Conservation (phyloP, 179 eudicot species). For the Heliamphora ciliata region DNA sequence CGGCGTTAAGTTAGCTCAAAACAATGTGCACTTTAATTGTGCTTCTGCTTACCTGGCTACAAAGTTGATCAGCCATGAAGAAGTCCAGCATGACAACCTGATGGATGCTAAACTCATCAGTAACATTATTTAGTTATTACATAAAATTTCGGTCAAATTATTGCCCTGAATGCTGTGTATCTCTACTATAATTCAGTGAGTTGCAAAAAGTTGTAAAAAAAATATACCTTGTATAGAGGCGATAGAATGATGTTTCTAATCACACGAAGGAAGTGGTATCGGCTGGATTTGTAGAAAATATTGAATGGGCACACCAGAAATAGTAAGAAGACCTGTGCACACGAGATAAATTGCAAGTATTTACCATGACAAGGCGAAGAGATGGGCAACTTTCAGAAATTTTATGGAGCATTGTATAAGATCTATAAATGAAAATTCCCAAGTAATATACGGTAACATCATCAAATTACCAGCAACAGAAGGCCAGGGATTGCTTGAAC, state of each 20-base stretch:
- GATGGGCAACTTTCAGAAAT: too few species aligned
- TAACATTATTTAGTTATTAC: neutral
- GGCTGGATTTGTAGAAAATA: conserved; percentile 63
- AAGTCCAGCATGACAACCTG: conserved; percentile 93
- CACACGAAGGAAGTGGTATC: conserved; percentile 54
- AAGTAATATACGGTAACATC: too few species aligned
- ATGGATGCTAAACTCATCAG: neutral
- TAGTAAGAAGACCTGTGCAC: conserved; percentile 45
- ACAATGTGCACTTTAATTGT: neutral
- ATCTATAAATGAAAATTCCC: too few species aligned
- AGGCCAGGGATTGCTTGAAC: neutral
- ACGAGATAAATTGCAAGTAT: too few species aligned
- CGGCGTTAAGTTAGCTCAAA: neutral
- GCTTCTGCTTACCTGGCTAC: conserved; percentile 67
- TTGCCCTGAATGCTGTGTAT: neutral
- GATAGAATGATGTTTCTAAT: conserved; percentile 69
- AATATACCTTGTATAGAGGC: conserved; percentile 72
- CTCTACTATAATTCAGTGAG: neutral
- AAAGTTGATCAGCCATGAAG: conserved; percentile 99
- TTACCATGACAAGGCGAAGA: too few species aligned
- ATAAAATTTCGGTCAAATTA: neutral
- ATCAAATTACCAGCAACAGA: neutral
- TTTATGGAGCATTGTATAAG: too few species aligned
- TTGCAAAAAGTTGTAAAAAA: too few species aligned
- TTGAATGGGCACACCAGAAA: conserved; percentile 72